Evolutionary conservation across 805 yeast species (phyloP).

Genomic region (Wickerhamiella hasegawae): DNA sequence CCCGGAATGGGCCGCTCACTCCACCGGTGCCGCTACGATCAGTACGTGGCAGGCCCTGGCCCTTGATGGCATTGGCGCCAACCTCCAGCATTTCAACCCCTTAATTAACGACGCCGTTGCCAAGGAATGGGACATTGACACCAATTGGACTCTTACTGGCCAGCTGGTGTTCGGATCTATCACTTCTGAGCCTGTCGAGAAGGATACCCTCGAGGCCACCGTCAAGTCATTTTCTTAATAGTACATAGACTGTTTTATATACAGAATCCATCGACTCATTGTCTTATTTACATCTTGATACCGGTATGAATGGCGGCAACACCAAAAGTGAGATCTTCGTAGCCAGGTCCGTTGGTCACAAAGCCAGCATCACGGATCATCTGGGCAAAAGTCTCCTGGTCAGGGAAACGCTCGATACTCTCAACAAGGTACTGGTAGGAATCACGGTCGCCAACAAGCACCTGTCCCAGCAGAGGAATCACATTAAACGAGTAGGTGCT

Average conservation of each 20-base stretch:
- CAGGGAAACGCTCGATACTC: constrained; percentile 80
- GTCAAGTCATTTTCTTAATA: no score
- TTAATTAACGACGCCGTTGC: constrained; percentile 24
- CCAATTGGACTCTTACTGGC: constrained; percentile 30
- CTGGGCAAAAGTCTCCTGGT: constrained; percentile 73
- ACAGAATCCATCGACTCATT: not conserved
- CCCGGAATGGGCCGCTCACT: constrained; percentile 33
- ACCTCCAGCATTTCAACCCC: constrained; percentile 38
- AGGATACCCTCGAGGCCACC: no score
- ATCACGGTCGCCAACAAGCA: constrained; percentile 87
- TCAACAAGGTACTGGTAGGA: constrained; percentile 94
- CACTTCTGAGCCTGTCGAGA: constrained; percentile 1
- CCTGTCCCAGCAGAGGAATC: constrained; percentile 88
- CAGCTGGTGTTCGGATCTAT: constrained; percentile 36
- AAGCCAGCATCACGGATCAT: constrained; percentile 96
- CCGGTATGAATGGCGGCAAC: constrained; percentile 94
- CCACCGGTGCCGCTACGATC: constrained; percentile 32
- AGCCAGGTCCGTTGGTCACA: constrained; percentile 77
- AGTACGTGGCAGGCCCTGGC: constrained; percentile 33
- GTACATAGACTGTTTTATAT: no score
- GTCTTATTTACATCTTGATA: constrained; percentile 45
- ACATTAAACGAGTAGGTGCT: constrained; percentile 78
- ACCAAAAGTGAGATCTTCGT: constrained; percentile 87
- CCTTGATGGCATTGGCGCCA: constrained; percentile 32
- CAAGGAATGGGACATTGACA: constrained; percentile 27